phyloP scores from a whole-genome alignment of 179 eudicot species.

The Patellifolia procumbens region DNA sequence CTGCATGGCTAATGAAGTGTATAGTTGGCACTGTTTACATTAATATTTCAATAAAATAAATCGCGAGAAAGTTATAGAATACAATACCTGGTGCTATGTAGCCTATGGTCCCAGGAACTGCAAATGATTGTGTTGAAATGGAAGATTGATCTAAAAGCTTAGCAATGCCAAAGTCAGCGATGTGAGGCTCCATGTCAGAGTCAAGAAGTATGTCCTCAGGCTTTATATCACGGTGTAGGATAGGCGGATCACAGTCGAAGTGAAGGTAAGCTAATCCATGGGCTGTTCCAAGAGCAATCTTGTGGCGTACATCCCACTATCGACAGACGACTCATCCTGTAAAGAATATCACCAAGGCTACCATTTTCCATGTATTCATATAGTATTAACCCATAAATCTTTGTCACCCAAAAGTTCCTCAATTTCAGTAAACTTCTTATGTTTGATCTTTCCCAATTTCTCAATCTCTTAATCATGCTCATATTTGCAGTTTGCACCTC shows the following conservation, averaged over 20 bases:
- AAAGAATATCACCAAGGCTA: conserved; percentile 72
- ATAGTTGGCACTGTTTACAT: too few species aligned
- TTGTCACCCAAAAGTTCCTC: conserved; percentile 58
- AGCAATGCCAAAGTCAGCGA: conserved; percentile 90
- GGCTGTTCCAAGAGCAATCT: conserved; percentile 77
- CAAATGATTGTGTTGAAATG: conserved; percentile 39
- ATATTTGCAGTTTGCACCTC: conserved; percentile 36
- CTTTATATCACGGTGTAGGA: conserved; percentile 85
- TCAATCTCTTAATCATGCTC: conserved; percentile 70
- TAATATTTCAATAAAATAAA: too few species aligned
- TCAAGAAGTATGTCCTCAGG: conserved; percentile 77
- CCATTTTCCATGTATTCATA: conserved; percentile 76
- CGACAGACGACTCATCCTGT: conserved; percentile 37
- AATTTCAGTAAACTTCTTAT: conserved; percentile 67
- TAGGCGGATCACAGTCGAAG: conserved; percentile 70
- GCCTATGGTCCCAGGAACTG: conserved; percentile 70
- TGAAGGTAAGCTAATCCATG: conserved; percentile 84
- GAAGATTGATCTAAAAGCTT: conserved; percentile 64
- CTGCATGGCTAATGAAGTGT: too few species aligned
- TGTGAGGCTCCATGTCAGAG: conserved; percentile 77
- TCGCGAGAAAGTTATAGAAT: too few species aligned
- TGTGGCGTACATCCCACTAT: conserved; percentile 57
- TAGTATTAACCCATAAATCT: conserved; percentile 62
- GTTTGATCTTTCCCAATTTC: conserved; percentile 73
- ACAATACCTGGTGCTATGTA: conserved; percentile 89